Evolutionary conservation across 257 asterid genomes (phyloP).

Genomic region (Mentha longifolia): DNA sequence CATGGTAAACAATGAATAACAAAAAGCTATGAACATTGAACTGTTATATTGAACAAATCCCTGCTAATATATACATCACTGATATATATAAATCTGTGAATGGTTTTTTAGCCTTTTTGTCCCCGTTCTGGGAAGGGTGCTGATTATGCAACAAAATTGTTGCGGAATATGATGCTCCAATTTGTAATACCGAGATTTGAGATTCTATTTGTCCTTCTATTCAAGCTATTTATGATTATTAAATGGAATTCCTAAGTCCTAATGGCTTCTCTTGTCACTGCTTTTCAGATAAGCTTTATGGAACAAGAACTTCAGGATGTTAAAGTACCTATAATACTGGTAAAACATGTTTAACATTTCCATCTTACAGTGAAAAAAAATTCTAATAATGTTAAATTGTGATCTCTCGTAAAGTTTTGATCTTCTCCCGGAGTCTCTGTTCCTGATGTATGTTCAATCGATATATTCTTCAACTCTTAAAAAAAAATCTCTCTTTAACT

Average conservation of each 20-base stretch:
- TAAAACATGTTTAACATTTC: constrained; percentile 34
- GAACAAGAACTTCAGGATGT: constrained; percentile 67
- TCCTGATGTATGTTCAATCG: constrained; percentile 1
- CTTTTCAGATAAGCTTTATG: constrained; percentile 67
- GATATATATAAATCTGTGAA: too few relatives aligned
- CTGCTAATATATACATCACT: background rate
- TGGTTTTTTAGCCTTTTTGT: too few relatives aligned
- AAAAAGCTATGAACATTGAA: background rate
- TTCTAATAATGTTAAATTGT: background rate
- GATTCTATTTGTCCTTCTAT: too few relatives aligned
- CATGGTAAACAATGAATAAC: background rate
- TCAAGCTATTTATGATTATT: background rate
- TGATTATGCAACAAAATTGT: too few relatives aligned
- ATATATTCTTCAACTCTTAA: background rate
- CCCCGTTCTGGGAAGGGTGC: too few relatives aligned
- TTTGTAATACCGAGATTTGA: too few relatives aligned
- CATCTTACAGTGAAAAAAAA: background rate
- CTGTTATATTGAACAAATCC: constrained; percentile 1
- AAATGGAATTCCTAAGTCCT: background rate
- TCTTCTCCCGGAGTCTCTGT: background rate
- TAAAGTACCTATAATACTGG: constrained; percentile 73
- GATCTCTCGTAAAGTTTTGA: background rate
- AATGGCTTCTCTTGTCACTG: constrained; percentile 8
- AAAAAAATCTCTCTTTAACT: constrained; percentile 7
- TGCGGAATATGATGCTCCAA: too few relatives aligned